phyloP scores from a whole-genome alignment of 179 eudicot species.

The Silene noctiflora region DNA sequence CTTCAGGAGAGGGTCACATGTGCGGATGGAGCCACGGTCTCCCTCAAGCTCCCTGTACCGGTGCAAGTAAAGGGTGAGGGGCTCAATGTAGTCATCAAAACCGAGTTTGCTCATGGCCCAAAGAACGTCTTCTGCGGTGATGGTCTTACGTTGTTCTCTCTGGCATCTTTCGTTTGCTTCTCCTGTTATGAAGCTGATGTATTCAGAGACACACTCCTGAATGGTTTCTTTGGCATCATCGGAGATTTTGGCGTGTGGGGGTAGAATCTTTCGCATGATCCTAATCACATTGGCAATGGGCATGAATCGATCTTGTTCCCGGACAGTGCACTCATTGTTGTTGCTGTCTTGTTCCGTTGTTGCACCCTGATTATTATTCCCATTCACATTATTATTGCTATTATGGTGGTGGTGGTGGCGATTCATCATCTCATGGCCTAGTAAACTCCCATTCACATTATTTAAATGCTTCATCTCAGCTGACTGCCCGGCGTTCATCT shows the following conservation, averaged over 20 bases:
- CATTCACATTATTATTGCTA: background rate
- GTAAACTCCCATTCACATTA: background rate
- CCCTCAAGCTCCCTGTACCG: conserved; percentile 73
- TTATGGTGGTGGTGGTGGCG: background rate
- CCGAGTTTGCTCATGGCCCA: conserved; percentile 56
- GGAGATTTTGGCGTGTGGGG: conserved; percentile 50
- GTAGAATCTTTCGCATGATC: conserved; percentile 54
- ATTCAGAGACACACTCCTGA: conserved; percentile 55
- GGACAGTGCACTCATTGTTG: conserved; percentile 36
- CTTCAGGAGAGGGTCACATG: conserved; percentile 43
- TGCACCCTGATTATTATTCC: background rate
- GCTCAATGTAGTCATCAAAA: conserved; percentile 82
- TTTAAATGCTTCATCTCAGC: background rate
- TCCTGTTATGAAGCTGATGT: conserved; percentile 51
- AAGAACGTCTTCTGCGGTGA: conserved; percentile 56
- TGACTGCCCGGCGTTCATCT: background rate
- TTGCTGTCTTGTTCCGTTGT: conserved; percentile 13
- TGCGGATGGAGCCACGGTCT: conserved; percentile 55
- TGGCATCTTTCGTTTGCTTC: conserved; percentile 69
- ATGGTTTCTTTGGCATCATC: conserved; percentile 54
- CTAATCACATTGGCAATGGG: conserved; percentile 53
- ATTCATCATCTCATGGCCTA: background rate
- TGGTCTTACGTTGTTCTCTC: conserved; percentile 80
- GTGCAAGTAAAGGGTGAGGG: conserved; percentile 65
- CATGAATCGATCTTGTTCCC: conserved; percentile 54